Evolutionary conservation across 495 filamentous ascomycete genomes (phyloP), one percentile per base, ranked within the genome.

Genomic region (Xylaria intraflava): DNA sequence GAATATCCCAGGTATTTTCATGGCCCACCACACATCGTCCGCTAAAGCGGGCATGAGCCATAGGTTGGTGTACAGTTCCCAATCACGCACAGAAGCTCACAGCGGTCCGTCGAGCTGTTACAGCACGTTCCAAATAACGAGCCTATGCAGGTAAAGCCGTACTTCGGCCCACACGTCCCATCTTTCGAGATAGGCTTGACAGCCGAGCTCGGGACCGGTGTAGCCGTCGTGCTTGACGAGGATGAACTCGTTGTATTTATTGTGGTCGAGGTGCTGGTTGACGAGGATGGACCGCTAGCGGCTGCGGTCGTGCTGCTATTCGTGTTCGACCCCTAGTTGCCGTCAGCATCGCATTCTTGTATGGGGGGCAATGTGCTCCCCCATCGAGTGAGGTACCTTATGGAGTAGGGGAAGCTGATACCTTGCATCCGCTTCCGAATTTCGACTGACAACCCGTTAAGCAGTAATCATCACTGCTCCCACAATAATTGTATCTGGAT

Each of bases 371-470:
- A 39, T 3, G 35, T 29, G 14, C 35, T 24, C 41, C 20, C 20
- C 20, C 41, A 43, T 26, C 23, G 9, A n/a, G n/a, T n/a, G n/a
- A n/a, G n/a, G n/a, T n/a, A n/a, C n/a, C n/a, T n/a, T n/a, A n/a
- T 49, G 41, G 38, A 41, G 46, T 23, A 30, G 36, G 30, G 35
- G 52, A 57, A 48, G 57, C 48, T 50, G 53, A 39, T 55, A 55
- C 60, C 63, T 59, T 58, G 56, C 64, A 66, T 56, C 72, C 71
- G n/a, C 56, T 64, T n/a, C 73, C 69, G 48, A 68, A 72, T 0
- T 19, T 58, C 1, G 61, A 7, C 35, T 72, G 72, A 55, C 72
- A 76, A 2, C 72, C 72, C 11, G 57, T 63, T 48, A 46, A 57
- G 57, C 65, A 76, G 46, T 69, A 65, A 59, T 74, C 62, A 43